A percentile compares a stretch with the other conserved stretches of the same genome.
These are phyloP conservation scores for Albugo candida DNA, from an alignment of 352 stramenopile species.

Conservation along the genomic window DNA sequence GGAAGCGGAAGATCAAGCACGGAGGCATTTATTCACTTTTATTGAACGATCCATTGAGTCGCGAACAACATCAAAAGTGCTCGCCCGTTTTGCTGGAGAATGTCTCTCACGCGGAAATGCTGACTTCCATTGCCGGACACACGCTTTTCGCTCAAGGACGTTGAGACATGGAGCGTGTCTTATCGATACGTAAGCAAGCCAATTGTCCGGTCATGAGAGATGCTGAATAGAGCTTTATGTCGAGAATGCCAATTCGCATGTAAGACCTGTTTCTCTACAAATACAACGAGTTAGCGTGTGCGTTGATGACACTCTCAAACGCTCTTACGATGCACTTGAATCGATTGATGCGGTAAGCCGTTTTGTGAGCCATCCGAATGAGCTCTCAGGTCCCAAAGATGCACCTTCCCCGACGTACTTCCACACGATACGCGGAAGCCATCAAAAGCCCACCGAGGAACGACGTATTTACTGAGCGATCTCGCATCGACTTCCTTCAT, in stretches of 20 bases:
- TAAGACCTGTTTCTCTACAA: slow-evolving; percentile 57
- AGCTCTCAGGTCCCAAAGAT: slow-evolving; percentile 17
- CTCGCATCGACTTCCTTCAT: slow-evolving; percentile 20
- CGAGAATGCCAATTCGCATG: slow-evolving; percentile 70
- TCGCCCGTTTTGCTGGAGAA: no score
- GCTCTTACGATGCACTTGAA: slow-evolving; percentile 48
- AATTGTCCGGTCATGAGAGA: slow-evolving; percentile 64
- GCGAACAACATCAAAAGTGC: no score
- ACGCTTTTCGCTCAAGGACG: no score
- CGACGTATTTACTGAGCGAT: slow-evolving; percentile 70
- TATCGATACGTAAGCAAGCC: slow-evolving; percentile 59
- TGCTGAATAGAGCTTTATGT: slow-evolving; percentile 71
- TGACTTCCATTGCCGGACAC: no score
- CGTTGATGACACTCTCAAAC: not conserved
- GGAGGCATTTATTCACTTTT: no score
- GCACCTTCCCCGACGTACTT: slow-evolving; percentile 37
- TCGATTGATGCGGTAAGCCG: slow-evolving; percentile 50
- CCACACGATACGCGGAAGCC: slow-evolving; percentile 52
- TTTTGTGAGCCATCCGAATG: slow-evolving; percentile 27
- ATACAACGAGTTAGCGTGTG: slow-evolving; percentile 2
- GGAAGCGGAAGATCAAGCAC: no score
- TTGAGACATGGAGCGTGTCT: no score
- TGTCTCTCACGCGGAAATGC: no score
- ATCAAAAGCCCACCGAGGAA: slow-evolving; percentile 56
- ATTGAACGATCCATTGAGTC: no score